phyloP scores from a whole-genome alignment of 2,329 filamentous ascomycete species.

The Phialophora expanda region DNA sequence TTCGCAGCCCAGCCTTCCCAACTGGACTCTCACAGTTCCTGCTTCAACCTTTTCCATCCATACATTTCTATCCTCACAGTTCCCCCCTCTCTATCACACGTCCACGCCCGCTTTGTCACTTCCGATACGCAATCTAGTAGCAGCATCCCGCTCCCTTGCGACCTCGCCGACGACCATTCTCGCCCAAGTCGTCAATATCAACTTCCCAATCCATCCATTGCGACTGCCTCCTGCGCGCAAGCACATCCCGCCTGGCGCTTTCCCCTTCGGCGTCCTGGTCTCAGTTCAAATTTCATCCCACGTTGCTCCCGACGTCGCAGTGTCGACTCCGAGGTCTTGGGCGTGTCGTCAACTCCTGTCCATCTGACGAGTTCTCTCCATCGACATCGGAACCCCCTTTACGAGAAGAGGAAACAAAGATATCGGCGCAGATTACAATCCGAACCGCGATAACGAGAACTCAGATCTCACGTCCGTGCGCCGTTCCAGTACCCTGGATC shows the following conservation, averaged over 20 bases:
- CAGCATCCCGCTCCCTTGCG: conserved; percentile 1
- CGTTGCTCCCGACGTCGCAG: conserved; percentile 5
- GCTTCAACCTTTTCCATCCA: conserved; percentile 22
- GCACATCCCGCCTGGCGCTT: not conserved
- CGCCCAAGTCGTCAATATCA: conserved; percentile 15
- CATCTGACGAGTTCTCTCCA: not conserved
- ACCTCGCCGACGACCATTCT: conserved; percentile 5
- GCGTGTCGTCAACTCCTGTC: not conserved
- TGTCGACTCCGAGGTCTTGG: conserved; percentile 3
- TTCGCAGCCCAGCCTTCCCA: conserved; percentile 24
- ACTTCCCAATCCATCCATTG: conserved; percentile 16
- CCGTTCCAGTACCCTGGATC: conserved; percentile 8
- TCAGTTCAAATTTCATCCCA: conserved; percentile 12
- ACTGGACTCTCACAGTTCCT: conserved; percentile 23
- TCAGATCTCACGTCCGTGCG: conserved; percentile 16
- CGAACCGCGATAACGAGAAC: not conserved
- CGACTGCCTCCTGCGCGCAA: conserved; percentile 9
- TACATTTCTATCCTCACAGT: conserved; percentile 21
- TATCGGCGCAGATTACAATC: conserved; percentile 15
- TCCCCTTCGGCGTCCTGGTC: not conserved
- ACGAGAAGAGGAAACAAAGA: not conserved
- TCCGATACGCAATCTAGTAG: conserved; percentile 15
- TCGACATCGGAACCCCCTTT: conserved; percentile 7
- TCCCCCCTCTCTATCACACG: conserved; percentile 23
- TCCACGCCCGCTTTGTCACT: conserved; percentile 13